phyloP scores from a whole-genome alignment of 352 stramenopile genomes.

The Phytophthora cactorum region DNA sequence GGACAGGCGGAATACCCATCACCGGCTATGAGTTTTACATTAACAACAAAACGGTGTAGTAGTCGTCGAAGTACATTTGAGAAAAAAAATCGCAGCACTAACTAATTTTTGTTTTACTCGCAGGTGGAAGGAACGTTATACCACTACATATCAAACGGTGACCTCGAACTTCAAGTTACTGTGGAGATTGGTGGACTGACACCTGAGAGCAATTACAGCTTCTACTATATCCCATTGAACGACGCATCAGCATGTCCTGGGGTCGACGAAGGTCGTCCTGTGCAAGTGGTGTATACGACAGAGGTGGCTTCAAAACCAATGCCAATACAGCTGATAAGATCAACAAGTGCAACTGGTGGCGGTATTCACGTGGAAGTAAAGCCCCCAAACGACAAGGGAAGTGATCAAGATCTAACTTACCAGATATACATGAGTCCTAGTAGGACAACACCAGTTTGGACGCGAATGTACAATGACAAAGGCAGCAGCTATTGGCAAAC shows the following conservation, averaged over 20 bases:
- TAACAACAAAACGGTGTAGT: conserved; percentile 35
- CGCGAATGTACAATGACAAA: conserved; percentile 53
- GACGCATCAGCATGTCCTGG: conserved; percentile 50
- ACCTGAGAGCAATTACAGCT: conserved; percentile 43
- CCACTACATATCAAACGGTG: conserved; percentile 20
- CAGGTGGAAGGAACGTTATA: conserved; percentile 43
- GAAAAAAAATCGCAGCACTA: too few species aligned
- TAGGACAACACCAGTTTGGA: conserved; percentile 27
- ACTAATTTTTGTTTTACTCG: neutral
- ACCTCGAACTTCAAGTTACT: conserved; percentile 42
- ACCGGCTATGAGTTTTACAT: conserved; percentile 48
- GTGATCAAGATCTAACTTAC: conserved; percentile 41
- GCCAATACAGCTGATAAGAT: conserved; percentile 36
- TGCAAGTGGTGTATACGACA: conserved; percentile 35
- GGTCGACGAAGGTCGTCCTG: neutral
- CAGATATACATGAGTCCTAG: conserved; percentile 60
- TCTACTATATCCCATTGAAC: conserved; percentile 56
- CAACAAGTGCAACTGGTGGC: conserved; percentile 53
- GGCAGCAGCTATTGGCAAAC: conserved; percentile 58
- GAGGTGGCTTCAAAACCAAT: conserved; percentile 22
- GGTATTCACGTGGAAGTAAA: conserved; percentile 56
- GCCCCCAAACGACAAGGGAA: conserved; percentile 49
- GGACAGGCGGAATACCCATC: conserved; percentile 39
- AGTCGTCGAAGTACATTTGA: neutral
- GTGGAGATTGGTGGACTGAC: conserved; percentile 54